A percentile compares a stretch with the other conserved stretches of the same genome.
Evolutionary conservation across 768 basidiomycete species (phyloP).

Genomic region (Chlorophyllum brunneum): DNA sequence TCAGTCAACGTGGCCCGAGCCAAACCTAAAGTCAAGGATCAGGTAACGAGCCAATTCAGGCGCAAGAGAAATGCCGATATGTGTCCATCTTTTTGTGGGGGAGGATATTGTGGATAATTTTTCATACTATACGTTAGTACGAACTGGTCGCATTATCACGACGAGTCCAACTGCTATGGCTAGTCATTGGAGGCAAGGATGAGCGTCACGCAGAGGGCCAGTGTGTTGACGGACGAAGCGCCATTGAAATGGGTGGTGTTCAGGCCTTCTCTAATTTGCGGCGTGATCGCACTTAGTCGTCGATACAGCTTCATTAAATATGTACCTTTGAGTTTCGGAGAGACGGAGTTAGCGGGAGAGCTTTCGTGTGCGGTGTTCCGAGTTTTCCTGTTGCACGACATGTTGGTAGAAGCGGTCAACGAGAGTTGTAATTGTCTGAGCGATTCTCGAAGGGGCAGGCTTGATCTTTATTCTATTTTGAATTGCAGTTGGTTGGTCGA

Average conservation of each 20-base stretch:
- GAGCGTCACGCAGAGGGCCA: not conserved
- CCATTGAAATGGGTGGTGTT: constrained; percentile 58
- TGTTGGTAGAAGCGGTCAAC: no score
- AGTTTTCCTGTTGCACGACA: no score
- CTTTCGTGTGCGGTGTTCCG: no score
- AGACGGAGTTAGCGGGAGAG: no score
- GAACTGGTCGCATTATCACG: constrained; percentile 85
- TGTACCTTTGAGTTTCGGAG: no score
- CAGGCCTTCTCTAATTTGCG: constrained; percentile 55
- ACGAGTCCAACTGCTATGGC: constrained; percentile 81
- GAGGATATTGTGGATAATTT: constrained; percentile 52
- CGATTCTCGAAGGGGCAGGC: not conserved
- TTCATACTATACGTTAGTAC: constrained; percentile 77
- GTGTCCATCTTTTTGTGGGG: constrained; percentile 55
- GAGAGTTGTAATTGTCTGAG: constrained; percentile 25
- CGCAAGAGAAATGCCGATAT: constrained; percentile 61
- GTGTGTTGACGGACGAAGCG: constrained; percentile 71
- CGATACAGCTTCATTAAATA: no score
- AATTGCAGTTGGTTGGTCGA: constrained; percentile 5
- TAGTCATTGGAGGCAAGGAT: constrained; percentile 22
- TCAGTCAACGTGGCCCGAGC: constrained; percentile 87
- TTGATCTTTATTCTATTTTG: constrained; percentile 15
- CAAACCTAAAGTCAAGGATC: constrained; percentile 80
- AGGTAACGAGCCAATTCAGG: constrained; percentile 82
- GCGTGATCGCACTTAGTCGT: constrained; percentile 64